Base-by-base conservation (phyloP, 441 rosid species). In the Pelargonium citronellum region DNA sequence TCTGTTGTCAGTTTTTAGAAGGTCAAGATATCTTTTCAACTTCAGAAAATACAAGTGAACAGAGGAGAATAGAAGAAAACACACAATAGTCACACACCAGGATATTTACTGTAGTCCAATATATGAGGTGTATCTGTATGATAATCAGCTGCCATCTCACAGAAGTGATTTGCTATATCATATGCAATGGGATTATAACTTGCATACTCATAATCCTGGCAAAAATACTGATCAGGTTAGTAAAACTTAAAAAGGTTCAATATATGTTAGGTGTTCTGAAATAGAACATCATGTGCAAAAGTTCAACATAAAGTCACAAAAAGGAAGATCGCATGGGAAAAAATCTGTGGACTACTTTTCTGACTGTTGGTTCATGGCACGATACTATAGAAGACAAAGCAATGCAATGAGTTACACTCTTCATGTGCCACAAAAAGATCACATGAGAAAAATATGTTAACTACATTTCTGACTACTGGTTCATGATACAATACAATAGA, bases 91-190 rank as follows among this genome's bases (percentile, higher is more conserved):
- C 2, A 44, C 84, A 67, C 74, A 90, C 99, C 91, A 43, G 99
- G 97, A 73, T 90, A 91, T 83, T 84, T 90, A 75, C 69, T 79
- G 67, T 82, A 95, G 81, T 92, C 91, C 91, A 95, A 63, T 71
- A 90, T 73, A 78, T 94, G 96, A 76, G 99, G 99, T 37, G 86
- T 84, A 67, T 90, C 97, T 39, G 91, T 81, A 77, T 95, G 97
- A 80, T 95, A 95, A 75, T 95, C 89, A 0, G 97, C 96, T 77
- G 91, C 87, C 99, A 95, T 95, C 86, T 95, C 97, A 44, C 97
- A 95, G 70, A 90, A 95, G 79, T 91, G 99, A 76, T 95, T 95
- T 77, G 97, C 99, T 67, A 95, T 83, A 73, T 95, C 97, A 74
- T 79, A 95, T 74, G 97, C 91, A 66, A 88, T 75, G 60, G 96